Evolutionary conservation across 2,329 filamentous ascomycete species (phyloP), one percentile per base, ranked within the genome.

Genomic region (Cladosporium sphaerospermum): DNA sequence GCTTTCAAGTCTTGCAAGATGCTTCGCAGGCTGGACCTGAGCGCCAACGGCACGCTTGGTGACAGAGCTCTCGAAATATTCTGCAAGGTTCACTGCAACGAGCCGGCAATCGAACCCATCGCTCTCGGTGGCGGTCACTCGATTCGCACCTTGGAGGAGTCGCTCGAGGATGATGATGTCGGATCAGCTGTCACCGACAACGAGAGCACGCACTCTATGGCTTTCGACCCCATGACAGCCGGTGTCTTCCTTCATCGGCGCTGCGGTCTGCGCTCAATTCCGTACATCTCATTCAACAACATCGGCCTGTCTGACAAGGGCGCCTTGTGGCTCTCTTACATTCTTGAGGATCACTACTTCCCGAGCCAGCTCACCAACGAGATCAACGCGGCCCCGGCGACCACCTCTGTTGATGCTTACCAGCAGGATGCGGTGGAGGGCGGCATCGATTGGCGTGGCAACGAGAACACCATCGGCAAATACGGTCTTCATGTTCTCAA

Each of bases 1-100:
- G 68, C 74, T 0, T 76, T 78, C 61, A 59, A 62, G 4, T 49
- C 63, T 16, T 78, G 75, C 59, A 71, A 61, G 33, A 61, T 70
- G 53, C 64, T 78, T 23, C 68, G 71, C 43, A 69, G 71, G 41
- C 58, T 78, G 8, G 73, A 78, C 57, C 60, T 79, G 14, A 71
- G 73, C 52, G 61, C 68, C 31, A 79, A 79, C 47, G 45, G 61
- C 4, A 56, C 74, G 11, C 62, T 68, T 36, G 74, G 75, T 9
- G 53, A 66, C 5, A 62, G 62, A 43, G 74, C 73, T 1, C 62
- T 78, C n/a, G 76, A 79, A 56, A 64, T 74, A 18, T 60, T 78
- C 10, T 63, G 69, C 8, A 65, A 71, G 16, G 67, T 73, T 2
- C 75, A 78, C 58, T 64, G 65, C 33, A 53, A 55, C 14, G 67